Evolutionary conservation across 2,329 filamentous ascomycete species (phyloP), one percentile per base, ranked within the genome.

Genomic region (Xylaria sp.): DNA sequence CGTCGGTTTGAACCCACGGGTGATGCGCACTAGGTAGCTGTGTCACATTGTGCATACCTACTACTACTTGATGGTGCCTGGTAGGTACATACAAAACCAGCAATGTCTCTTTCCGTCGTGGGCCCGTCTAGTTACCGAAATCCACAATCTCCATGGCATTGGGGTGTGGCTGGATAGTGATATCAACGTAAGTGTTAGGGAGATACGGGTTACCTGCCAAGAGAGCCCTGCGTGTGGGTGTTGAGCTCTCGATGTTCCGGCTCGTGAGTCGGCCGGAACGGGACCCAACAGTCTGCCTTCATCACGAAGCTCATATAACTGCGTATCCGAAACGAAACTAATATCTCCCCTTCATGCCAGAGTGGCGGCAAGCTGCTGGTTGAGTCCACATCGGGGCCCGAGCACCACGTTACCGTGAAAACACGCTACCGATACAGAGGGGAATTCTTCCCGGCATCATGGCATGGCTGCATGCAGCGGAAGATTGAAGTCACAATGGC

Each of bases 401-500:
- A n/a, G 39, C 54, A 55, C 34, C 9, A 9, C 19, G n/a, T 34
- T 49, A 23, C 35, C 23, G 34, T 44, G 37, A 18, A 37, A 16
- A 49, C 16, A 19, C 46, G 30, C 51, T 50, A 30, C 23, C 4
- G 23, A 55, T 52, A 55, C n/a, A 49, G 42, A 50, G 19, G 44
- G 16, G 16, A 44, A 54, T 9, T 34, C 34, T 34, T 3, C n/a
- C 4, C 8, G 19, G 19, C 19, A 34, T 8, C 10, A 48, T 53
- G 42, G 35, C 49, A 54, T 54, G 9, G 39, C 50, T 35, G 42
- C 54, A 52, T 54, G 48, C 55, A 57, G 52, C 48, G 53, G 39
- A 50, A 10, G 9, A 54, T 59, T 52, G 49, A 47, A 47, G 46
- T 63, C 59, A 63, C 51, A 57, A 50, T 53, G 55, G 52, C 23